Evolutionary conservation across 306 rosid genomes (phyloP).

Genomic region (Cicer yamashitae): DNA sequence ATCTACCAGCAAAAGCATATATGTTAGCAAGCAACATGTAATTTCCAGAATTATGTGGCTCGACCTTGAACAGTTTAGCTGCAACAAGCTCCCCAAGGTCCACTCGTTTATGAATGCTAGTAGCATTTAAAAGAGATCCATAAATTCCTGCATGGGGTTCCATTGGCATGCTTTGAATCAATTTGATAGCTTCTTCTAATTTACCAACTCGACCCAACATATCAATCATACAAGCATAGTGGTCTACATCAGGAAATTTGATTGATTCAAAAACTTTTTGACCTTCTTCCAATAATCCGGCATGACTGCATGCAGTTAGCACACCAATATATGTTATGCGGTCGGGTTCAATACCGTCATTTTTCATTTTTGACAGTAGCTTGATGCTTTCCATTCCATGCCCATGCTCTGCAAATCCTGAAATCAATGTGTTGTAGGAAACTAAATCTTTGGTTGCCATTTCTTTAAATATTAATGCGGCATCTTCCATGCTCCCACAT

Average conservation of each 20-base stretch:
- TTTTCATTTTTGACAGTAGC: constrained; percentile 60
- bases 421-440: constrained; percentile 68
- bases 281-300: constrained; percentile 65
- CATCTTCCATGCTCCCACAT: constrained; percentile 68
- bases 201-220: constrained; percentile 68
- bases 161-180: constrained; percentile 67
- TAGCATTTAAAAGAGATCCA: constrained; percentile 71
- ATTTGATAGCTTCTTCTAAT: constrained; percentile 61
- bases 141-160: constrained; percentile 73
- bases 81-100: constrained; percentile 71
- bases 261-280: constrained; percentile 62
- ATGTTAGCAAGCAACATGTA: constrained; percentile 68
- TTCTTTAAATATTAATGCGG: constrained; percentile 56
- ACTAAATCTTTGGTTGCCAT: constrained; percentile 63
- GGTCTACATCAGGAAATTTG: constrained; percentile 64
- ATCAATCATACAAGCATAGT: constrained; percentile 76
- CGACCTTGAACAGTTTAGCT: constrained; percentile 62
- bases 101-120: constrained; percentile 61
- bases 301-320: constrained; percentile 75
- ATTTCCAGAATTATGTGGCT: constrained; percentile 68
- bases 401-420: constrained; percentile 73
- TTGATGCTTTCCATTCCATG: constrained; percentile 61
- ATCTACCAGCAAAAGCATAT: constrained; percentile 68
- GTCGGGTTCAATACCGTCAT: constrained; percentile 64
- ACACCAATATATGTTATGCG: constrained; percentile 60